Percentiles rank a stretch among this genome's conserved stretches.
These are phyloP conservation scores for Cyclotella atomus DNA, from an alignment of 108 stramenopile species.

Conservation along the genomic window DNA sequence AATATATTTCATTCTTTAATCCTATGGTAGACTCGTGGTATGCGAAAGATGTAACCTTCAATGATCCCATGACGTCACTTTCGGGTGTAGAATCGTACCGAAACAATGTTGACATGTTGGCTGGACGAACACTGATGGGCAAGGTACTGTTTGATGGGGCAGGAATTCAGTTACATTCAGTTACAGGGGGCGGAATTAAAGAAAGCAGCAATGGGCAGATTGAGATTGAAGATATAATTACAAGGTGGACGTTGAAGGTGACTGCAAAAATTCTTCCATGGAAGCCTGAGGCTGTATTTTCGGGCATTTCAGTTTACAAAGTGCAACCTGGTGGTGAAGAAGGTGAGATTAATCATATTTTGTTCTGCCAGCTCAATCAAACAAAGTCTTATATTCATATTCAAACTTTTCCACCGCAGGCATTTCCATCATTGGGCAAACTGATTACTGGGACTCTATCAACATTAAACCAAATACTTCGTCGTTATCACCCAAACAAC, in stretches of 20 bases:
- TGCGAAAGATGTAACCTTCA: slow-evolving; percentile 70
- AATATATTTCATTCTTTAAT: slow-evolving; percentile 93
- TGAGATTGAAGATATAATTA: slow-evolving; percentile 66
- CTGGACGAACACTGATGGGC: slow-evolving; percentile 82
- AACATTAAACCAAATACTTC: slow-evolving; percentile 59
- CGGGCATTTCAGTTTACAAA: slow-evolving; percentile 92
- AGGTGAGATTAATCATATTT: slow-evolving; percentile 26
- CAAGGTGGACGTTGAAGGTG: slow-evolving; percentile 92
- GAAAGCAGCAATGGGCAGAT: slow-evolving; percentile 7
- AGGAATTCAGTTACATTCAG: slow-evolving; percentile 86
- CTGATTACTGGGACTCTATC: slow-evolving; percentile 96
- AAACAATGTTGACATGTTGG: slow-evolving; percentile 94
- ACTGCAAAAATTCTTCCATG: slow-evolving; percentile 88
- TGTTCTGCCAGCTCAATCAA: neutral
- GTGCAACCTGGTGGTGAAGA: slow-evolving; percentile 57
- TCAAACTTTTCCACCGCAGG: neutral
- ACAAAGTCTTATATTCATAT: neutral
- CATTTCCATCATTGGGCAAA: slow-evolving; percentile 73
- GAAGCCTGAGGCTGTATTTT: slow-evolving; percentile 91
- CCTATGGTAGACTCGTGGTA: slow-evolving; percentile 91
- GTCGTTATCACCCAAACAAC: slow-evolving; percentile 17
- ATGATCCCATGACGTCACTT: slow-evolving; percentile 89
- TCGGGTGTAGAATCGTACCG: slow-evolving; percentile 85
- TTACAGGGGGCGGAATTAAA: slow-evolving; percentile 72
- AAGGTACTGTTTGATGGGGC: slow-evolving; percentile 89